phyloP scores from a whole-genome alignment of 2,329 filamentous ascomycete genomes.

The Nothophoma quercina region DNA sequence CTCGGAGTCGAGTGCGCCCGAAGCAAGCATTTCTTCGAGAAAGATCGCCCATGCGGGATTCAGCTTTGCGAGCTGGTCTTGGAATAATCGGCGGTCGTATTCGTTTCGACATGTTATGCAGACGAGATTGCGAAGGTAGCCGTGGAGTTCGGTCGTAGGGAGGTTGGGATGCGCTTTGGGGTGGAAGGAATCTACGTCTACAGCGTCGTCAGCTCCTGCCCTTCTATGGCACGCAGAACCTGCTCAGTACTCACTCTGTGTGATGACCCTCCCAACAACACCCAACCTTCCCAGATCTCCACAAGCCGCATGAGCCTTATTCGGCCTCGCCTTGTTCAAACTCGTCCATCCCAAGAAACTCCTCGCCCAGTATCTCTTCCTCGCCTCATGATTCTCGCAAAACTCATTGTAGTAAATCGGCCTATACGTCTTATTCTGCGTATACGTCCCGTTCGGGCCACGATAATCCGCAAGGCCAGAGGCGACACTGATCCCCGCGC shows the following conservation, averaged over 20 bases:
- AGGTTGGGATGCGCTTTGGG: constrained; percentile 75
- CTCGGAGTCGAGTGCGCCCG: constrained; percentile 79
- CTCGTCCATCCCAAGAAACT: constrained; percentile 94
- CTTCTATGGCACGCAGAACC: neutral
- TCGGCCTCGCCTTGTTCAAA: constrained; percentile 79
- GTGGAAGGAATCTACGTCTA: constrained; percentile 93
- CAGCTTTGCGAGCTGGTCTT: constrained; percentile 74
- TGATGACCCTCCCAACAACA: constrained; percentile 78
- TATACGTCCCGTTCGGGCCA: constrained; percentile 88
- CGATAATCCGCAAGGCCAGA: constrained; percentile 94
- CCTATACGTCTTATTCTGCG: constrained; percentile 85
- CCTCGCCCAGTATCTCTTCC: constrained; percentile 94
- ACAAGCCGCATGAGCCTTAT: constrained; percentile 80
- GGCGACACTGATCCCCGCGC: constrained; percentile 91
- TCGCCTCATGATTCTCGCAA: constrained; percentile 76
- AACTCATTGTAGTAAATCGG: constrained; percentile 97
- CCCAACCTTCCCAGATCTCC: constrained; percentile 75
- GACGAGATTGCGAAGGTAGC: constrained; percentile 81
- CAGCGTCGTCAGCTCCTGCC: neutral
- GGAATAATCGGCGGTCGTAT: constrained; percentile 76
- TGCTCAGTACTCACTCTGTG: constrained; percentile 71
- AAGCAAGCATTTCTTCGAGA: constrained; percentile 72
- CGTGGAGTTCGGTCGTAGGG: constrained; percentile 85
- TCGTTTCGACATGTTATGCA: constrained; percentile 81
- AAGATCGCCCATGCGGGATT: constrained; percentile 89